Percentiles rank a stretch among this genome's conserved stretches.
Conservation (phyloP, 2,329 filamentous ascomycete genomes). For the Aspergillus sp. region DNA sequence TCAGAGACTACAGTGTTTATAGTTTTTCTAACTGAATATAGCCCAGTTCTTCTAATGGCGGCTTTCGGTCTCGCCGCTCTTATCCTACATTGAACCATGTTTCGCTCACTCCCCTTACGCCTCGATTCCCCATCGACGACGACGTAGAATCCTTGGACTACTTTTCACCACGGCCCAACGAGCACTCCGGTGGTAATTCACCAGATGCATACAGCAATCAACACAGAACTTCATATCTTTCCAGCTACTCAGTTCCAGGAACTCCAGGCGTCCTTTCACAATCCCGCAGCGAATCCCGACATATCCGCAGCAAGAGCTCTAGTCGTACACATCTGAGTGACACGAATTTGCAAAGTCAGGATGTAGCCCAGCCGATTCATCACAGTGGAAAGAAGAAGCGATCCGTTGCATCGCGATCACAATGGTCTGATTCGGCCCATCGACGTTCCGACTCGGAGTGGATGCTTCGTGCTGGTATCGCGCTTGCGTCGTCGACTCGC, state of each 20-base stretch:
- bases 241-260: conserved; percentile 37
- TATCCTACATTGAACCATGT: conserved; percentile 57
- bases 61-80: conserved; percentile 47
- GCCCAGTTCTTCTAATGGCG: conserved; percentile 19
- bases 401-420: conserved; percentile 7
- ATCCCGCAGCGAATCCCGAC: conserved; percentile 35
- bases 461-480: conserved; percentile 55
- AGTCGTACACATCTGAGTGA: conserved; percentile 30
- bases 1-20: background rate
- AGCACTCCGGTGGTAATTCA: too few species aligned
- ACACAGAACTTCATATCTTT: conserved; percentile 30
- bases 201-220: too few species aligned
- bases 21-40: conserved; percentile 5
- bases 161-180: conserved; percentile 17
- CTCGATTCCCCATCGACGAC: conserved; percentile 50
- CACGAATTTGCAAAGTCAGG: conserved; percentile 27
- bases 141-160: conserved; percentile 33
- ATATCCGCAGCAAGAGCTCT: conserved; percentile 30
- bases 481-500: conserved; percentile 52
- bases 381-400: background rate
- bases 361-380: conserved; percentile 20
- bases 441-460: conserved; percentile 46
- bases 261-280: conserved; percentile 36
- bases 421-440: background rate
- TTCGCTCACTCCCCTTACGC: conserved; percentile 57